Conservation (phyloP, 345 rosid species). For the Eucalyptus tenuipes region DNA sequence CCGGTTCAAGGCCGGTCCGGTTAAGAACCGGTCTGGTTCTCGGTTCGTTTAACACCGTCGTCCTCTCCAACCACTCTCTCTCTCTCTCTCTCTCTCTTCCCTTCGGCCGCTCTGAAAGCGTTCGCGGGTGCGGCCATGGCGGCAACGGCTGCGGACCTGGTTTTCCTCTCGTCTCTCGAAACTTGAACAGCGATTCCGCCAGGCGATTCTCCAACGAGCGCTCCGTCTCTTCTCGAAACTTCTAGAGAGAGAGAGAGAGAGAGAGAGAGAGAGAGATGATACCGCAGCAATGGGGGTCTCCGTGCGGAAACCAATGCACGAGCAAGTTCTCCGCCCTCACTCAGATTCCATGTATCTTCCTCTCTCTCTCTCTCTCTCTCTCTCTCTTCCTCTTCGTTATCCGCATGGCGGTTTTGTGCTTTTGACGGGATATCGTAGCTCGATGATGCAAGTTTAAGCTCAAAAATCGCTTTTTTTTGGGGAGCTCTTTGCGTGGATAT, state of each 20-base stretch:
- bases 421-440: background rate
- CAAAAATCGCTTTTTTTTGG: background rate
- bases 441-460: background rate
- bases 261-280: constrained; percentile 23
- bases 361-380: background rate
- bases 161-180: background rate
- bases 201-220: background rate
- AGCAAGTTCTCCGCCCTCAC: constrained; percentile 63
- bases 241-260: background rate
- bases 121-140: background rate
- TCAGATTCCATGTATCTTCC: constrained; percentile 68
- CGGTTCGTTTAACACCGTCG: background rate
- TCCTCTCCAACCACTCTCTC: background rate
- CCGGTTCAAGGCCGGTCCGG: background rate
- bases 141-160: background rate
- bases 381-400: background rate
- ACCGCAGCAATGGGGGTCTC: constrained; percentile 78
- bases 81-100: background rate
- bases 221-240: background rate
- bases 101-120: background rate
- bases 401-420: background rate
- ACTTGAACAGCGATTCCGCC: background rate
- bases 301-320: constrained; percentile 82
- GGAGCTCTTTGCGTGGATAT: background rate
- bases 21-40: background rate